These are phyloP conservation scores for Vitis amurensis DNA, from an alignment of 164 flowering plant genomes.

Conservation along the genomic window DNA sequence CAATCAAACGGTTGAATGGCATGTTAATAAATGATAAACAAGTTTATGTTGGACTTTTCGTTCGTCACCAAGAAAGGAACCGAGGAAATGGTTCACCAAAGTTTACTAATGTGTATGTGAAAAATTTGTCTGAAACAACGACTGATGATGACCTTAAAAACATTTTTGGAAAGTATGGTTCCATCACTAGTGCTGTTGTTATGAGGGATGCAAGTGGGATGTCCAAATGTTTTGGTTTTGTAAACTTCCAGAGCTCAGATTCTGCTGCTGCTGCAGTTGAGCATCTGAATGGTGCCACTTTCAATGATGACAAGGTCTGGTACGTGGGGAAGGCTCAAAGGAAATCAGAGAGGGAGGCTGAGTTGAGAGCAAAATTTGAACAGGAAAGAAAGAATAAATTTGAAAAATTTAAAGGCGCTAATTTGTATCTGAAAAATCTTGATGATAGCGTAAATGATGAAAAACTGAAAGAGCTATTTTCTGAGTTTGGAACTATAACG, in stretches of 20 bases:
- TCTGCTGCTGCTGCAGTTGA: constrained; percentile 72
- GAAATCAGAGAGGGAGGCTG: constrained; percentile 74
- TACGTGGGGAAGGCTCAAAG: constrained; percentile 81
- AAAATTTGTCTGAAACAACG: constrained; percentile 56
- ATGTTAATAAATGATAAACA: constrained; percentile 71
- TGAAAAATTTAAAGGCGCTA: constrained; percentile 71
- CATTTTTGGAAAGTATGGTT: constrained; percentile 56
- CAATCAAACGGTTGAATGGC: constrained; percentile 64
- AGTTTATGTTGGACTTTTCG: constrained; percentile 73
- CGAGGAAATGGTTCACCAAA: constrained; percentile 41
- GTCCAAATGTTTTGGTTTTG: constrained; percentile 80
- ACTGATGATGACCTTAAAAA: constrained; percentile 67
- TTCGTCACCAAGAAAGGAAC: constrained; percentile 63
- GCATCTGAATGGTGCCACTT: constrained; percentile 53
- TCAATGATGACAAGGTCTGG: constrained; percentile 51
- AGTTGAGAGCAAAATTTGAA: constrained; percentile 64
- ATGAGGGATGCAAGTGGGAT: constrained; percentile 68
- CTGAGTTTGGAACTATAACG: constrained; percentile 68
- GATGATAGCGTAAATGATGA: constrained; percentile 63
- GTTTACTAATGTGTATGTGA: constrained; percentile 77
- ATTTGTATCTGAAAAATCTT: constrained; percentile 79
- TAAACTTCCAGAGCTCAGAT: constrained; percentile 64
- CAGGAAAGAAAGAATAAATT: constrained; percentile 59
- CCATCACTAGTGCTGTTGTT: constrained; percentile 71
- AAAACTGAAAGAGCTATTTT: constrained; percentile 63